Base-by-base conservation (phyloP, 306 rosid genomes). In the Cajanus cajan region DNA sequence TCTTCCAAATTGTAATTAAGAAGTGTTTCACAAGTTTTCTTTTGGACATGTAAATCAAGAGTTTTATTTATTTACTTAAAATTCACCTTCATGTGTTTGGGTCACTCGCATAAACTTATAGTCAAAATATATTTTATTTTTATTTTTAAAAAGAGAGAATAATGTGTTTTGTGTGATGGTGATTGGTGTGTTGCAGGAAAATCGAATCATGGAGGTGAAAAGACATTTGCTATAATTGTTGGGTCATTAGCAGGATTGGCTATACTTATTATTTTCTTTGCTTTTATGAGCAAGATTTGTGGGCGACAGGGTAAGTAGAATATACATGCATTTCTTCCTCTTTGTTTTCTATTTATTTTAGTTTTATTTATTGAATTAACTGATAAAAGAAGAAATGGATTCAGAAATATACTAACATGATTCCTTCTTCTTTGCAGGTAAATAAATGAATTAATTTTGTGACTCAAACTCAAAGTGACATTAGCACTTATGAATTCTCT, bases 171-270 rank as follows among this genome's bases (percentile, higher is more conserved):
- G 12, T 18, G 36, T 57, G 10, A 55, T 55, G 40, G 16, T 59
- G 19, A 9, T 28, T 28, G 19, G 31, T 40, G 48, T 18, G 58
- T 59, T 59, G 79, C 90, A 94, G 98, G 85, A 4, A 87, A 92
- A 82, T 85, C 86, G 0, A 25, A 5, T 22, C 71, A 34, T 13
- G 88, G 77, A 10, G 89, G 94, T 21, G 90, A 84, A 86, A 92
- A 87, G 88, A 92, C 88, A 78, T 94, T 94, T 81, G 97, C 94
- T 50, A 78, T 94, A 7, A 86, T 94, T 39, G 69, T 92, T 68
- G 98, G 98, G 16, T 76, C 88, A 68, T 66, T 94, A 76, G 94
- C 98, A 0, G 98, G 91, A 79, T 84, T 86, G 31, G 97, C 97
- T 31, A 81, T 94, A 14, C 78, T 94, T 25, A 81, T 94, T 31